These are phyloP conservation scores for Penicillium rolfsii DNA, from an alignment of 2,329 filamentous ascomycete genomes.

Conservation along the genomic window DNA sequence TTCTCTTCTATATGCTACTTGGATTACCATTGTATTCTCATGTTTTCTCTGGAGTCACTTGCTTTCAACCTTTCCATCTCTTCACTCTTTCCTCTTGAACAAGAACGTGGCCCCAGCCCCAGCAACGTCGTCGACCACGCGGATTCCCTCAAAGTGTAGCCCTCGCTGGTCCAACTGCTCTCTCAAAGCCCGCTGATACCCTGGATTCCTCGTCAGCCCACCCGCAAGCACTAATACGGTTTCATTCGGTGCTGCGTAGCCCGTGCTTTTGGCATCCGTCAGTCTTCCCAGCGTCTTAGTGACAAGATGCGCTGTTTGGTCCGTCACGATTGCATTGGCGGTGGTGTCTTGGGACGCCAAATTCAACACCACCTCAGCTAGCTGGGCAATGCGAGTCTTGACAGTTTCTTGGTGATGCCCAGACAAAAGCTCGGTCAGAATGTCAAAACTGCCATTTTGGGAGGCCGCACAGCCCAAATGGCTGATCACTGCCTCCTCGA, in stretches of 20 bases:
- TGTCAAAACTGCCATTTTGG: slow-evolving; percentile 11
- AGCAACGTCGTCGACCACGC: slow-evolving; percentile 22
- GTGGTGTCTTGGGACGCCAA: slow-evolving; percentile 6
- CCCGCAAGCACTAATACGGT: slow-evolving; percentile 27
- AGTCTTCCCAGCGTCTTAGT: slow-evolving; percentile 21
- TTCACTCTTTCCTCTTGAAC: not conserved
- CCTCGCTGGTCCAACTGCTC: slow-evolving; percentile 9
- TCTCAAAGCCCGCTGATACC: slow-evolving; percentile 19
- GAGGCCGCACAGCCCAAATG: slow-evolving; percentile 15
- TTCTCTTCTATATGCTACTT: no score
- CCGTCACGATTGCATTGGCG: slow-evolving; percentile 20
- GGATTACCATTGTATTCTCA: no score
- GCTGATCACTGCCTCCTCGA: slow-evolving; percentile 22
- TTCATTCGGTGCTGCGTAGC: slow-evolving; percentile 10
- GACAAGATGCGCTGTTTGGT: slow-evolving; percentile 16
- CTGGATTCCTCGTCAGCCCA: slow-evolving; percentile 26
- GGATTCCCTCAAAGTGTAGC: slow-evolving; percentile 12
- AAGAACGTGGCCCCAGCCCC: slow-evolving; percentile 10
- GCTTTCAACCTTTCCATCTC: not conserved
- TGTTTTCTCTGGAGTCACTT: not conserved
- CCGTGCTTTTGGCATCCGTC: slow-evolving; percentile 14
- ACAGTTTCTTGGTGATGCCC: slow-evolving; percentile 6
- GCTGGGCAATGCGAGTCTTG: slow-evolving; percentile 25
- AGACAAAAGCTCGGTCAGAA: slow-evolving; percentile 25
- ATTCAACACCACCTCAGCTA: slow-evolving; percentile 21